Conservation (phyloP, 2,329 filamentous ascomycete species). For the Coniochaeta sp. region DNA sequence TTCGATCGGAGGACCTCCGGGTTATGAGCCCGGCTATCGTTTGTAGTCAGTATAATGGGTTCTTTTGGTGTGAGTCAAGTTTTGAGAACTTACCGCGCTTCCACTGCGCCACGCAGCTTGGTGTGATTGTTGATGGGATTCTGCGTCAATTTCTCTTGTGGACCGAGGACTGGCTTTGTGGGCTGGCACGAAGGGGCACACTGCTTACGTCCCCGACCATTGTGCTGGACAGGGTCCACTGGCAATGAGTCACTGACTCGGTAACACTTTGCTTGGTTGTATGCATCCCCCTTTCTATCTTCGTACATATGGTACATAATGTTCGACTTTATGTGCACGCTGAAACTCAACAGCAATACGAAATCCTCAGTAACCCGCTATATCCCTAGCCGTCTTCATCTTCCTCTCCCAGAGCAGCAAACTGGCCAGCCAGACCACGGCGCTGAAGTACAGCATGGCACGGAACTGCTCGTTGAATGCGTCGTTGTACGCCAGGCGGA, state of each 20-base stretch:
- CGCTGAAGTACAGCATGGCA: background rate
- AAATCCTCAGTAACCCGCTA: background rate
- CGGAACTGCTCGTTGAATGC: background rate
- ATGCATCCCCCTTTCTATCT: too few species aligned
- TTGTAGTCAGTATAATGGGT: background rate
- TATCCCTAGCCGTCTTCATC: background rate
- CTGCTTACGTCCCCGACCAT: background rate
- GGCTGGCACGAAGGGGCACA: background rate
- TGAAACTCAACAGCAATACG: background rate
- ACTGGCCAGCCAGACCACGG: background rate
- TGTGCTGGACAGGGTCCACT: background rate
- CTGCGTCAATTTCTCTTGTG: background rate
- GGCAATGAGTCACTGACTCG: background rate
- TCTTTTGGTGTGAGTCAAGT: background rate
- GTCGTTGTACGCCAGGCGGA: background rate
- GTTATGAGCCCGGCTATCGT: background rate
- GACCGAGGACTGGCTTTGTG: background rate
- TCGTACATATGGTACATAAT: background rate
- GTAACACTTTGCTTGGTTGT: background rate
- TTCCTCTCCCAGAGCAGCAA: background rate
- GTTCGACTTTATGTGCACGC: background rate
- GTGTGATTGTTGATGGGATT: background rate
- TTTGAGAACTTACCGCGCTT: background rate
- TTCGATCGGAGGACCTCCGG: slow-evolving; percentile 1
- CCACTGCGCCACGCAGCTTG: background rate